Evolutionary conservation across 768 basidiomycete species (phyloP), one percentile per base, ranked within the genome.

Genomic region (Guyanaporus albipodus): DNA sequence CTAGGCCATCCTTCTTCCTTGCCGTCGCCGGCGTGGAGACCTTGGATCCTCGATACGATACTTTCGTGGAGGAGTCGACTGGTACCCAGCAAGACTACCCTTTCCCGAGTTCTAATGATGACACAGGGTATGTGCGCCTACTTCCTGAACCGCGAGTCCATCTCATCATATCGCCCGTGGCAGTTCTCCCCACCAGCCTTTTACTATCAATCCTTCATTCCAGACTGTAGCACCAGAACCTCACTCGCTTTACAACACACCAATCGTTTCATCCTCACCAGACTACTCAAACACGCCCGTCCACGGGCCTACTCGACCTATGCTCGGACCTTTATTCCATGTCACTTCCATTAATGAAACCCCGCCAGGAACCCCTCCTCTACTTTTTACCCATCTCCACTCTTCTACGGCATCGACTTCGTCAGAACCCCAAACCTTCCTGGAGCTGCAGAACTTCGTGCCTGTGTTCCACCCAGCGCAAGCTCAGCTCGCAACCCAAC

Each of bases 61-160:
- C 12, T 17, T 18, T n/a, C 18, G 14, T 19, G 1, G 29, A 42
- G 10, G 42, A 15, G 11, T 27, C 41, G 17, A 18, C 18, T 33
- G 4, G 8, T 22, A 15, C 6, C 27, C n/a, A 8, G 17, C 49
- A 52, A 34, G 21, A 18, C 24, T 6, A 10, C 28, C 5, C 7
- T 15, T 18, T 36, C 19, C 10, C n/a, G 8, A 11, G 38, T 26
- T 24, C 24, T 45, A 15, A 41, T 44, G 4, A 7, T 38, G 11
- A 17, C 38, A 3, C 4, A 3, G 8, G 11, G 56, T 58, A 50
- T 14, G 56, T 38, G 26, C 28, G 8, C 8, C 34, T 44, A 3
- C 10, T 6, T 6, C n/a, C 12, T 15, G 18, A 31, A 18, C 33
- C 7, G 6, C 0, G n/a, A 33, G n/a, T 15, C 10, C n/a, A 40